Conservation (phyloP, 495 filamentous ascomycete genomes). For the Xylaria bambusicola region DNA sequence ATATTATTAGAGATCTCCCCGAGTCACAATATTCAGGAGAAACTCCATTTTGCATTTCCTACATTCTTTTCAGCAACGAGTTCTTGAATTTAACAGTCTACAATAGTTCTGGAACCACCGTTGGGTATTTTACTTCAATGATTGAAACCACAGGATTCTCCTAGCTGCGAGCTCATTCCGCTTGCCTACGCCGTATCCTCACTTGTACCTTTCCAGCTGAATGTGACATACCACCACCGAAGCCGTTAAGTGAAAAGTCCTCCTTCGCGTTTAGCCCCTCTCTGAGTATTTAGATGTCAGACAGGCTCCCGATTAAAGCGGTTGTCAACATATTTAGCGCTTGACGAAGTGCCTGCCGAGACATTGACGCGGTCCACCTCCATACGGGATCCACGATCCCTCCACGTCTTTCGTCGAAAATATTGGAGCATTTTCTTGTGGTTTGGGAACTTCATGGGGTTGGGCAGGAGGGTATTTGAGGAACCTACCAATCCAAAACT, state of each 20-base stretch:
- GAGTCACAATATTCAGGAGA: too few species aligned
- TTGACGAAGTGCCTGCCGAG: constrained; percentile 40
- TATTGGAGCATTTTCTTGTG: constrained; percentile 13
- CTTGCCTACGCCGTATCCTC: too few species aligned
- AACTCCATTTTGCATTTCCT: too few species aligned
- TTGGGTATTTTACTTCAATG: too few species aligned
- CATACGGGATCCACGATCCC: constrained; percentile 40
- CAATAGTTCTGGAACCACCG: too few species aligned
- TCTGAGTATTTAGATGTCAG: constrained; percentile 32
- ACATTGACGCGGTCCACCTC: constrained; percentile 33
- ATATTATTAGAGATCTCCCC: too few species aligned
- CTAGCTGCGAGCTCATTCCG: too few species aligned
- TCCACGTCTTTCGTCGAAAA: constrained; percentile 34
- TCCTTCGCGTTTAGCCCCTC: constrained; percentile 21
- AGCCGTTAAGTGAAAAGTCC: constrained; percentile 27
- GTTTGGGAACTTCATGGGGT: background rate
- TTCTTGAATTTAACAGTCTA: too few species aligned
- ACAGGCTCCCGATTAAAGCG: constrained; percentile 31
- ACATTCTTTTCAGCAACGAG: too few species aligned
- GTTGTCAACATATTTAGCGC: constrained; percentile 31
- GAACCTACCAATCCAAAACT: constrained; percentile 35
- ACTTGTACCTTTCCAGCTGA: constrained; percentile 22
- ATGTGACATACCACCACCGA: constrained; percentile 31
- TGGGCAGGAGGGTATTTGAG: constrained; percentile 22
- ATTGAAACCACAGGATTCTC: too few species aligned